Evolutionary conservation across 2,329 filamentous ascomycete genomes (phyloP), one percentile per base, ranked within the genome.

Genomic region (Trichoderma sp.): DNA sequence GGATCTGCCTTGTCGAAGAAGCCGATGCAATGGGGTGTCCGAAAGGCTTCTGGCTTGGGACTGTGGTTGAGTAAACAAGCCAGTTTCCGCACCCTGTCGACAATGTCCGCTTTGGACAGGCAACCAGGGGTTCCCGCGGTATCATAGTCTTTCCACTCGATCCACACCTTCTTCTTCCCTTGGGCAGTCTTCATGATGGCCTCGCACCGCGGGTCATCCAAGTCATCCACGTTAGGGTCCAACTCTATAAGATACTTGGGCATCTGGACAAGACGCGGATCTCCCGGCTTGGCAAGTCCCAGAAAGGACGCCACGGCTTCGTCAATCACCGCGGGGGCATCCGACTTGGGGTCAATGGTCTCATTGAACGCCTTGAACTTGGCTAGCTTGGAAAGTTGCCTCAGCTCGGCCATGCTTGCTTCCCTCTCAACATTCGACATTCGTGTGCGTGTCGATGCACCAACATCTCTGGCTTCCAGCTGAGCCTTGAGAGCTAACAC

Each of bases 291-390:
- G 2, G 80, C 80, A 11, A 86, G 79, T 28, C 83, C 82, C 1
- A 86, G 79, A 64, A 80, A 82, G 73, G 76, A 77, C 24, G 79
- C 81, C 7, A 80, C 81, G 2, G 77, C 77, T 24, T 84, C 79
- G 67, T 85, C 83, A 72, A 79, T 75, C 1, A 76, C 73, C 1
- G 75, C 74, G 14, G 77, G 77, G 3, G 70, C 74, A 28, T 77
- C 76, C 3, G 80, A 80, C 61, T 75, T 78, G 21, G 77, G 78
- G 53, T 85, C 83, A 39, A 86, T 82, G 2, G 82, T 82, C 74
- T 84, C 81, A 57, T 86, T 86, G 74, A 86, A 86, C 2, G 85
- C 84, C 73, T 86, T 86, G 80, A 86, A 86, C 73, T 84, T 85
- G 75, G 84, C 84, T 8, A 86, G 75, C 71, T 83, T 82, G 2